phyloP scores from a whole-genome alignment of 495 filamentous ascomycete species.

The Umbilicaria muhlenbergii region DNA sequence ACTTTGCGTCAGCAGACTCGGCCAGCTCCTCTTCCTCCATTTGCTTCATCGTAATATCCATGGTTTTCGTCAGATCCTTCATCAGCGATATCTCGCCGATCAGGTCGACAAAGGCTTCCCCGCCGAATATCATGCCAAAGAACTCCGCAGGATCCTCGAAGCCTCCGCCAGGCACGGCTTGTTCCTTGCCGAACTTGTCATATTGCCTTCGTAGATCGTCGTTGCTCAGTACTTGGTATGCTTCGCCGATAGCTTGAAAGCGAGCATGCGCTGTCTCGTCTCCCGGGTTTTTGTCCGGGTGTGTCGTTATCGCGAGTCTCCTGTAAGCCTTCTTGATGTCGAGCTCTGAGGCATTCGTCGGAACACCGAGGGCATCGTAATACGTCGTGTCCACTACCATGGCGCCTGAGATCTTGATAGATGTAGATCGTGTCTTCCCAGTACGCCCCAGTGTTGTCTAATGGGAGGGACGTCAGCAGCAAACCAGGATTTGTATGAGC shows the following conservation, averaged over 20 bases:
- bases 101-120: conserved; percentile 83
- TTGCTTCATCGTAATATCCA: conserved; percentile 74
- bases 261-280: conserved; percentile 86
- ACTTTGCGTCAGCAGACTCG: conserved; percentile 32
- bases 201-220: conserved; percentile 75
- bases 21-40: conserved; percentile 46
- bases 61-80: conserved; percentile 78
- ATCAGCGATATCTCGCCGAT: conserved; percentile 87
- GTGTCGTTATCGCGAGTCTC: conserved; percentile 74
- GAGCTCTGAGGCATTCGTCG: conserved; percentile 75
- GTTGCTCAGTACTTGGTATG: conserved; percentile 92
- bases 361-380: conserved; percentile 83
- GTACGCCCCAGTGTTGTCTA: not conserved
- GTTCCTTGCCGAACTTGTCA: conserved; percentile 92
- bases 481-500: no score
- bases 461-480: no score
- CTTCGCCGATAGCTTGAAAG: conserved; percentile 94
- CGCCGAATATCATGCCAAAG: conserved; percentile 97
- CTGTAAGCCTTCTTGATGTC: conserved; percentile 99
- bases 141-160: conserved; percentile 97
- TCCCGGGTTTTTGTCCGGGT: conserved; percentile 94
- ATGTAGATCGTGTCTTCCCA: not conserved
- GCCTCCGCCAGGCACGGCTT: conserved; percentile 69
- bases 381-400: conserved; percentile 81
- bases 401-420: conserved; percentile 8